A percentile compares a stretch with the other conserved stretches of the same genome.
phyloP scores from a whole-genome alignment of 108 stramenopile genomes.

The Stephanodiscus triporus region DNA sequence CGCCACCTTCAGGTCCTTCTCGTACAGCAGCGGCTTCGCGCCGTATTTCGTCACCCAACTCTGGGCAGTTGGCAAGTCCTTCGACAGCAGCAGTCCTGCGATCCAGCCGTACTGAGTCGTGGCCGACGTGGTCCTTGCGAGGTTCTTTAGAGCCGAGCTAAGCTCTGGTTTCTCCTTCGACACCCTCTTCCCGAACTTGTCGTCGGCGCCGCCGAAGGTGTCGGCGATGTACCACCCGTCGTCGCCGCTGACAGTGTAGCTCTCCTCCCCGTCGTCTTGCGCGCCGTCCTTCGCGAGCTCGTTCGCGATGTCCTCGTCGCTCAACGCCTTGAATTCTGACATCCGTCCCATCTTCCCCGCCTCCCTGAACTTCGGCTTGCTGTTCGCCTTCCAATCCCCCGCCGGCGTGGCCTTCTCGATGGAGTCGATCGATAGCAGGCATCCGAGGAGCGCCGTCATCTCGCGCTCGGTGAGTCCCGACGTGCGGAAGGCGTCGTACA shows the following conservation, averaged over 20 bases:
- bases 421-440: conserved; percentile 65
- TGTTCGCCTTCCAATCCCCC: conserved; percentile 76
- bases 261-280: conserved; percentile 68
- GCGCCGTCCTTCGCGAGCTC: conserved; percentile 65
- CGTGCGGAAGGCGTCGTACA: conserved; percentile 57
- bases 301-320: conserved; percentile 77
- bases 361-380: conserved; percentile 80
- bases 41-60: conserved; percentile 85
- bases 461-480: conserved; percentile 87
- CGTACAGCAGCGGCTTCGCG: conserved; percentile 64
- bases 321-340: conserved; percentile 81
- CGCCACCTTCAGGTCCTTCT: conserved; percentile 77
- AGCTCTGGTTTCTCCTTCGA: conserved; percentile 59
- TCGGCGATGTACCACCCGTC: conserved; percentile 91
- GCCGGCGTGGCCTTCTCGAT: conserved; percentile 74
- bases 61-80: conserved; percentile 64
- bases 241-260: conserved; percentile 56
- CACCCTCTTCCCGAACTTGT: conserved; percentile 72
- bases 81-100: conserved; percentile 35
- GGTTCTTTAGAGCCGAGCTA: conserved; percentile 65
- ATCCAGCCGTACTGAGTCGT: conserved; percentile 51
- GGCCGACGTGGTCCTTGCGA: conserved; percentile 39
- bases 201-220: conserved; percentile 80
- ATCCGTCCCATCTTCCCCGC: conserved; percentile 85
- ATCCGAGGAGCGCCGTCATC: conserved; percentile 83